A percentile compares a stretch with the other conserved stretches of the same genome.
Conservation (phyloP, 257 asterid species). For the Avicennia marina region DNA sequence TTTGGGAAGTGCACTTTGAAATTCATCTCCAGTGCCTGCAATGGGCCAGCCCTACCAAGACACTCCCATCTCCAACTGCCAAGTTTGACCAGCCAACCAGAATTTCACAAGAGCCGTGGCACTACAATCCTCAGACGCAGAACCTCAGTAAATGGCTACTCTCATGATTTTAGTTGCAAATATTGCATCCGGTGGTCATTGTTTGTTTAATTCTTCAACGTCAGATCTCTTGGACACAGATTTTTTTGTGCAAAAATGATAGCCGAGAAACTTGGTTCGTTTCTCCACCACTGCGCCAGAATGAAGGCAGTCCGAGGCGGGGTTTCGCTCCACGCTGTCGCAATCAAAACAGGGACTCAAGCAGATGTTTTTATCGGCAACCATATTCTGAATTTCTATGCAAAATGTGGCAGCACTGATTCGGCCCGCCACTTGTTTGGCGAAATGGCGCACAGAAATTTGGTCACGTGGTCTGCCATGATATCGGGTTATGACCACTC, state of each 20-base stretch:
- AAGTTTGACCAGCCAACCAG: no score
- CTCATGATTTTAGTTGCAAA: background rate
- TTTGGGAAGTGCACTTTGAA: no score
- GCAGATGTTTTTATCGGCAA: constrained; percentile 35
- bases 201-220: background rate
- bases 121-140: background rate
- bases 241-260: constrained; percentile 21
- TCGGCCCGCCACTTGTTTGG: constrained; percentile 50
- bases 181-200: background rate
- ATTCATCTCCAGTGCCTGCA: background rate
- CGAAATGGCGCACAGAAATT: constrained; percentile 52
- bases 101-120: no score
- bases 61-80: background rate
- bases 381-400: constrained; percentile 59
- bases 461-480: constrained; percentile 69
- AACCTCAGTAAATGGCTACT: background rate
- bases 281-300: constrained; percentile 57
- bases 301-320: constrained; percentile 34
- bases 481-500: constrained; percentile 64
- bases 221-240: background rate
- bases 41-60: background rate
- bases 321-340: constrained; percentile 50
- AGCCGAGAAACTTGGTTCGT: constrained; percentile 40
- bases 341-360: constrained; percentile 47
- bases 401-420: constrained; percentile 53